Percentiles rank a stretch among this genome's conserved stretches.
Evolutionary conservation across 2,329 filamentous ascomycete genomes (phyloP).

Genomic region (Penicillium sp.): DNA sequence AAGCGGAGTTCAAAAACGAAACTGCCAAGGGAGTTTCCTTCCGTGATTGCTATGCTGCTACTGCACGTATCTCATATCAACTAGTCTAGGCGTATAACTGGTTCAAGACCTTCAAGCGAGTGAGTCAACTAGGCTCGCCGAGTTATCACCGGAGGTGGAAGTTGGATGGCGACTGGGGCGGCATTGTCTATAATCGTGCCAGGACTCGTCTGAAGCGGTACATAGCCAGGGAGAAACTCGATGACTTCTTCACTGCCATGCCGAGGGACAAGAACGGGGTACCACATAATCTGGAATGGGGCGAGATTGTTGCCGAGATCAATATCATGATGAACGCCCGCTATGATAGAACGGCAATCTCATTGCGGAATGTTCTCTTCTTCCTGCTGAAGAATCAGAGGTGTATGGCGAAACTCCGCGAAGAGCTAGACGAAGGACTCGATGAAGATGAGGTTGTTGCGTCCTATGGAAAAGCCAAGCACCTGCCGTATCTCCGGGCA

Average conservation of each 20-base stretch:
- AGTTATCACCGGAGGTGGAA: conserved; percentile 22
- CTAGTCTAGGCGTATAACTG: conserved; percentile 28
- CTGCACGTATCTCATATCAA: conserved; percentile 13
- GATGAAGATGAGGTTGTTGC: conserved; percentile 45
- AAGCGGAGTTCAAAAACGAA: conserved; percentile 26
- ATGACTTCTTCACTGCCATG: conserved; percentile 58
- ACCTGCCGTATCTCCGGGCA: conserved; percentile 52
- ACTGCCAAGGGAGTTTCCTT: conserved; percentile 19
- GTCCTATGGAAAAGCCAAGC: conserved; percentile 50
- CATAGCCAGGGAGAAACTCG: conserved; percentile 52
- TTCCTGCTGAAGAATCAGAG: conserved; percentile 51
- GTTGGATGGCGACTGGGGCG: conserved; percentile 22
- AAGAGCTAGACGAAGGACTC: conserved; percentile 48
- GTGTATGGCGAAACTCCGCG: conserved; percentile 38
- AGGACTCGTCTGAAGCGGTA: conserved; percentile 21
- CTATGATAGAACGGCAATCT: conserved; percentile 52
- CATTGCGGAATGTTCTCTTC: conserved; percentile 54
- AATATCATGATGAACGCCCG: conserved; percentile 48
- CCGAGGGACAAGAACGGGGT: conserved; percentile 50
- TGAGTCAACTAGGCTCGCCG: conserved; percentile 21
- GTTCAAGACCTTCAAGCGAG: conserved; percentile 17
- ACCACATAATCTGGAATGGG: conserved; percentile 52
- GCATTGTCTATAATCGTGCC: conserved; percentile 22
- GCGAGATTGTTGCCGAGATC: conserved; percentile 59
- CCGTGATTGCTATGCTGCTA: conserved; percentile 1